Base-by-base conservation (phyloP, 495 filamentous ascomycete species). In the Achaetomiella virescens region DNA sequence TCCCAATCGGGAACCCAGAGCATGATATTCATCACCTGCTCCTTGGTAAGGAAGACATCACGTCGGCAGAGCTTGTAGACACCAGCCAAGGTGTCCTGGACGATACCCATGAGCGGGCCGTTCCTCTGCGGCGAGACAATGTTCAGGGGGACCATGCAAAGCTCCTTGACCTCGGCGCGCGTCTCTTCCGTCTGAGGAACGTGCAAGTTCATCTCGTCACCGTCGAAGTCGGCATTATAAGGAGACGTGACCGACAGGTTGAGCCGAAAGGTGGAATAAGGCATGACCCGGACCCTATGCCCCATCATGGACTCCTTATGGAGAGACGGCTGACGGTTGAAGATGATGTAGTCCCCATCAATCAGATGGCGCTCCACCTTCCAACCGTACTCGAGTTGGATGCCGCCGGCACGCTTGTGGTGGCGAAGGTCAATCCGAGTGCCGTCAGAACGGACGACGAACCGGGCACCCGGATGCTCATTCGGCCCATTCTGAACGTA, bases 251-350 rank as follows among this genome's bases (percentile, higher is more conserved):
- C 93, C 1, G 93, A 99, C 55, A 99, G 72, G 63, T 99, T 99
- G 21, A 99, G 79, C 31, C 93, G 82, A 77, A 99, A 99, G 1
- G 93, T 99, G 3, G 93, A 99, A 70, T 92, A 99, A 1, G 93
- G 93, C 93, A 99, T 96, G 40, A 99, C 93, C 31, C 85, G 84
- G 37, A 99, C 92, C 49, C 91, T 83, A 75, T 99, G 93, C 72
- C 89, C 93, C 93, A 99, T 99, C 93, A 99, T 99, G 57, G 93
- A 97, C 66, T 99, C 93, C 70, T 99, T 99, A 78, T 99, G 93
- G 58, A 99, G 80, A 8, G 93, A 99, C 1, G 93, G 93, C 66
- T 99, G 93, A 71, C 93, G 93, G 68, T 99, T 99, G 79, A 99
- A 99, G 66, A 99, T 88, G 74, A 99, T 97, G 54, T 86, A 95